Evolutionary conservation across 306 rosid genomes (phyloP).

Genomic region (Prunus mume): DNA sequence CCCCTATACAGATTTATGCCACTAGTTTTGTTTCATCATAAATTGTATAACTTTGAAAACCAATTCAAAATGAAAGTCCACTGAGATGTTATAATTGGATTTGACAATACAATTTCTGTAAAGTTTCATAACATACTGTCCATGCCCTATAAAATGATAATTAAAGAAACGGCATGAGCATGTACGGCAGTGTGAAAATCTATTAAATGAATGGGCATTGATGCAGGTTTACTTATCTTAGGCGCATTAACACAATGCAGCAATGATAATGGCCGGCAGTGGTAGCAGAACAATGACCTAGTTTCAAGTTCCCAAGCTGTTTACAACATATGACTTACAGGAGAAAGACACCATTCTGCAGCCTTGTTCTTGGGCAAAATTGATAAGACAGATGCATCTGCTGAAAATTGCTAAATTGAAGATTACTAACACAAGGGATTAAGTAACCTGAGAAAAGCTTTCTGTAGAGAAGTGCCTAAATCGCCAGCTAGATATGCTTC

Average conservation of each 20-base stretch:
- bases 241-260: neutral
- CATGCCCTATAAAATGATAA: neutral
- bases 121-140: neutral
- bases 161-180: neutral
- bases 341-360: slow-evolving; percentile 20
- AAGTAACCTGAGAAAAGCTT: slow-evolving; percentile 78
- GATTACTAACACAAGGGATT: slow-evolving; percentile 5
- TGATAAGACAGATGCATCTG: slow-evolving; percentile 16
- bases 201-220: neutral
- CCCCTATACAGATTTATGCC: neutral
- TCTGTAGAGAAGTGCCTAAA: slow-evolving; percentile 61
- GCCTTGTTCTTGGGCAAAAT: slow-evolving; percentile 18
- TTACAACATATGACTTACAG: slow-evolving; percentile 16
- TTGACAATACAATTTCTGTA: neutral
- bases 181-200: neutral
- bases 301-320: slow-evolving; percentile 5
- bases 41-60: neutral
- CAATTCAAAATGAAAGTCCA: neutral
- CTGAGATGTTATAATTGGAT: neutral
- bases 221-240: neutral
- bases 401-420: slow-evolving; percentile 17
- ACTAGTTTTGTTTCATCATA: neutral
- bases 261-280: neutral
- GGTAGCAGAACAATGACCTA: neutral
- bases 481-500: slow-evolving; percentile 82